These are phyloP conservation scores for Rhizophagus sp. DNA, from an alignment of 192 early-diverging fungal genomes.

Conservation along the genomic window DNA sequence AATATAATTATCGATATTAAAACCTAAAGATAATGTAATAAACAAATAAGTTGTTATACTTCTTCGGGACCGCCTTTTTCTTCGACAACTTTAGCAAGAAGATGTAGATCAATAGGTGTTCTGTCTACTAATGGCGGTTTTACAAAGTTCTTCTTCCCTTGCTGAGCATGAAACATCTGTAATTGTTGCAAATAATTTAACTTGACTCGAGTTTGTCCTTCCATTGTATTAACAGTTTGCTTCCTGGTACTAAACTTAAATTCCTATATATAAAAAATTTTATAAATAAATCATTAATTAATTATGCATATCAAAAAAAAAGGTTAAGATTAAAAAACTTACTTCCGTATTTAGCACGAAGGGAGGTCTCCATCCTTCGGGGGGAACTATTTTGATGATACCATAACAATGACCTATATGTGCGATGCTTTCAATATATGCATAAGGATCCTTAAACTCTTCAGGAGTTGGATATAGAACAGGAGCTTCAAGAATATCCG, in stretches of 20 bases:
- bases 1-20: not conserved
- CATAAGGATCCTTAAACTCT: slow-evolving; percentile 83
- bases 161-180: slow-evolving; percentile 82
- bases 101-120: slow-evolving; percentile 81
- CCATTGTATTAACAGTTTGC: slow-evolving; percentile 90
- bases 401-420: slow-evolving; percentile 76
- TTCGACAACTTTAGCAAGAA: slow-evolving; percentile 80
- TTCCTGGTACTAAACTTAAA: slow-evolving; percentile 90
- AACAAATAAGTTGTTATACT: slow-evolving; percentile 37
- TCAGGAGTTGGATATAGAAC: slow-evolving; percentile 68
- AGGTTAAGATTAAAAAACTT: slow-evolving; percentile 30
- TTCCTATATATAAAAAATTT: slow-evolving; percentile 47
- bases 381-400: slow-evolving; percentile 93
- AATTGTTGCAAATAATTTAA: slow-evolving; percentile 93
- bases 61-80: slow-evolving; percentile 72
- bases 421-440: slow-evolving; percentile 83
- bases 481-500: not conserved
- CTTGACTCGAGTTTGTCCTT: slow-evolving; percentile 82
- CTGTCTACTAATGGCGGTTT: slow-evolving; percentile 86
- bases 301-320: not conserved
- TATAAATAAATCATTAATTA: not conserved
- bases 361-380: slow-evolving; percentile 78
- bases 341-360: slow-evolving; percentile 86
- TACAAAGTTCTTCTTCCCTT: slow-evolving; percentile 64
- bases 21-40: not conserved